Evolutionary conservation across 163 green algal species (phyloP), one percentile per base, ranked within the genome.

Genomic region (Scenedesmus sp.): DNA sequence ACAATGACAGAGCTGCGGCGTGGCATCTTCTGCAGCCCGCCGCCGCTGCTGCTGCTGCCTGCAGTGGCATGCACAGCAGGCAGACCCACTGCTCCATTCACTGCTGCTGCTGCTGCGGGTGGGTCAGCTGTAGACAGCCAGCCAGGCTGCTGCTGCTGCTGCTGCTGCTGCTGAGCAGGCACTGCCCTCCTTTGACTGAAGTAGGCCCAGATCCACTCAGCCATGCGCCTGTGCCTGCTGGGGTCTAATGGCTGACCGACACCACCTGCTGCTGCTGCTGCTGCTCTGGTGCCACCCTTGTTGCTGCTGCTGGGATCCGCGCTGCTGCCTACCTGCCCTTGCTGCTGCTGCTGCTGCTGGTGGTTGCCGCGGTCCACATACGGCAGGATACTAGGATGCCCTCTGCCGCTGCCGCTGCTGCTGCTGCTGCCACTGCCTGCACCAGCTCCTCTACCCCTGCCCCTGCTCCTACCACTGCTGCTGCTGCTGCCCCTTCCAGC

Each of bases 141-240:
- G 20, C 46, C 46, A n/a, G 57, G 76, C 62, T 23, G n/a, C 26
- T 62, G 86, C 60, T 88, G 81, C 73, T 57, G 73, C 64, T 34
- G 67, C 82, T 81, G 84, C 57, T 82, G 59, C 70, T 84, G 81
- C 15, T 34, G 66, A 46, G 70, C 20, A 0, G n/a, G 60, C 20
- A n/a, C 55, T 56, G 79, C 70, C 18, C 56, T 54, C 64, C 82
- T 73, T 34, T 60, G 13, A 57, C 87, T 92, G 91, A 98, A 99
- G 94, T 98, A 99, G 0, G 67, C 18, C 97, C 97, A 99, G 26
- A 98, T 95, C 97, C 97, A 99, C n/a, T 95, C 59, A 73, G 98
- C 70, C 26, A 99, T 91, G 59, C 88, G 82, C 23, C 79, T 18
- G 54, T 96, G 94, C 6, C 84, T 46, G 20, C 93, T 62, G 26